Evolutionary conservation across 768 basidiomycete species (phyloP).

Genomic region (Cystofilobasidium ferigula): DNA sequence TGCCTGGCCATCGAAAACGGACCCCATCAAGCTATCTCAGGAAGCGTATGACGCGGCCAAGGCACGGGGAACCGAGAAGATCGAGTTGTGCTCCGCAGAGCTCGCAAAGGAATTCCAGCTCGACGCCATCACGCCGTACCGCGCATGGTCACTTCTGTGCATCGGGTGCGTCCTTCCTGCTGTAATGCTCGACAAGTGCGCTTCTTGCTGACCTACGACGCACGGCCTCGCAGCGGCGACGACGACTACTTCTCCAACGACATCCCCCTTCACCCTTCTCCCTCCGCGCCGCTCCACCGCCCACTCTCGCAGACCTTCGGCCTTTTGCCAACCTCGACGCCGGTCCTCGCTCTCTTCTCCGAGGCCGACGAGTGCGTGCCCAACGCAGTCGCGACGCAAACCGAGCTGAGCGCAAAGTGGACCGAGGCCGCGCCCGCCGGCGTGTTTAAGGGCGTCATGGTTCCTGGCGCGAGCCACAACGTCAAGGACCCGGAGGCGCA

Average conservation of each 20-base stretch:
- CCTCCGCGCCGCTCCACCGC: background rate
- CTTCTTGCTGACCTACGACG: background rate
- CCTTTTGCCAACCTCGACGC: background rate
- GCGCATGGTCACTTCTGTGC: conserved; percentile 18
- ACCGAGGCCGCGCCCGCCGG: background rate
- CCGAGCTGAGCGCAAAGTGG: background rate
- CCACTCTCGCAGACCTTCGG: conserved; percentile 10
- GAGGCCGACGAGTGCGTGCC: conserved; percentile 17
- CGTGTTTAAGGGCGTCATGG: background rate
- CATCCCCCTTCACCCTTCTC: background rate
- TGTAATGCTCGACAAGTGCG: too few species aligned
- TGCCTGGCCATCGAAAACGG: too few species aligned
- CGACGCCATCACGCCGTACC: conserved; percentile 7
- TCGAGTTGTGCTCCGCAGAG: background rate
- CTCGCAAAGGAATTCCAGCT: background rate
- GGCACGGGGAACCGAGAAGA: background rate
- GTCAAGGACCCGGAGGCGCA: background rate
- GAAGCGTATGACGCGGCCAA: too few species aligned
- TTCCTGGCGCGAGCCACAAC: conserved; percentile 5
- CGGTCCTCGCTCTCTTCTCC: conserved; percentile 5
- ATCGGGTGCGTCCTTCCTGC: conserved; percentile 4
- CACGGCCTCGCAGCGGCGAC: conserved; percentile 7
- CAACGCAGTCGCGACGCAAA: background rate
- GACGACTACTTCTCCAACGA: conserved; percentile 19
- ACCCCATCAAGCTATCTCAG: too few species aligned